These are phyloP conservation scores for Auxenochlorella protothecoides DNA, from an alignment of 139 green algal genomes.

Conservation along the genomic window DNA sequence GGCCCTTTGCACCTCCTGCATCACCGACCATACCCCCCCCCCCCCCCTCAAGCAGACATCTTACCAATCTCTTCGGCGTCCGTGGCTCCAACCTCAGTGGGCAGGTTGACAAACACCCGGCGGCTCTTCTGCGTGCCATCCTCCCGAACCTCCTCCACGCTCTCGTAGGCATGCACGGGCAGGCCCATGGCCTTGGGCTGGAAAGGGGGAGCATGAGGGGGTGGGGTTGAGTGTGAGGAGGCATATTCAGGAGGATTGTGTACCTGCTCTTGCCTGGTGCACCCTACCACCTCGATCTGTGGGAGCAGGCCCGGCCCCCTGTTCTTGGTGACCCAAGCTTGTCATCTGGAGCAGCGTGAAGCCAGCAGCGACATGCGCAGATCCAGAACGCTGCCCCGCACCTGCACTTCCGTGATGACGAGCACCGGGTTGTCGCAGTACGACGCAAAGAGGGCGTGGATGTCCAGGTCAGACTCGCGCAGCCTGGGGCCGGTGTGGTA, in stretches of 20 bases:
- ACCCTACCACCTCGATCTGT: background rate
- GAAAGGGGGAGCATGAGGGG: background rate
- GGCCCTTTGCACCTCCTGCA: too few relatives aligned
- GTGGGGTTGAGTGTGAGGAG: background rate
- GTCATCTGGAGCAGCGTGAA: too few relatives aligned
- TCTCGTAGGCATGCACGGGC: slow-evolving; percentile 66
- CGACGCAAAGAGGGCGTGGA: slow-evolving; percentile 67
- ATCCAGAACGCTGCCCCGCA: slow-evolving; percentile 11
- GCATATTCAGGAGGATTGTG: too few relatives aligned
- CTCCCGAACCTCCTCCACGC: slow-evolving; percentile 80
- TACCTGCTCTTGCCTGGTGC: background rate
- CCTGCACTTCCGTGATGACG: slow-evolving; percentile 92
- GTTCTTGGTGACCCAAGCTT: too few relatives aligned
- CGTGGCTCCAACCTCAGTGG: slow-evolving; percentile 89
- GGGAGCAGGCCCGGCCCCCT: too few relatives aligned
- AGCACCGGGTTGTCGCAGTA: slow-evolving; percentile 82
- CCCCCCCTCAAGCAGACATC: slow-evolving; percentile 1
- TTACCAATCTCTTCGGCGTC: slow-evolving; percentile 96
- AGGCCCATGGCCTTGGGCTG: slow-evolving; percentile 90
- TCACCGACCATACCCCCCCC: too few relatives aligned
- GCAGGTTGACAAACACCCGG: slow-evolving; percentile 85
- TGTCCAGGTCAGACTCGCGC: slow-evolving; percentile 85
- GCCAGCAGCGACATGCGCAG: background rate
- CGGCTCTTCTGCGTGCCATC: slow-evolving; percentile 85
- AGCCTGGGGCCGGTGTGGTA: slow-evolving; percentile 96